Base-by-base conservation (phyloP, 352 stramenopile genomes). In the Albugo laibachii region DNA sequence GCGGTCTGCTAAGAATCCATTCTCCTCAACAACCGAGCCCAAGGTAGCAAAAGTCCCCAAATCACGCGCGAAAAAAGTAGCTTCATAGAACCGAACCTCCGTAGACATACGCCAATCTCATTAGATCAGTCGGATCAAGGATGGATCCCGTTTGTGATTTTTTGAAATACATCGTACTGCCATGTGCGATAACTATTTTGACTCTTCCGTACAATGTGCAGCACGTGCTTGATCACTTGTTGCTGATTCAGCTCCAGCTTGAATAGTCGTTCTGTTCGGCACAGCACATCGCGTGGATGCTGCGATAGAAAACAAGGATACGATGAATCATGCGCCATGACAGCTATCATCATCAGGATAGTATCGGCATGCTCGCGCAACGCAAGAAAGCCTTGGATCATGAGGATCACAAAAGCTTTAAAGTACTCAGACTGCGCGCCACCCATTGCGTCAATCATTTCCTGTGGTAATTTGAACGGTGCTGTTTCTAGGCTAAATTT, bases 381-480 rank as follows among this genome's bases (percentile, higher is more conserved):
- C 31, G 92, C 94, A 41, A 97, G 63, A 61, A 98, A 99, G 19
- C 94, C 94, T 64, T 93, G 93, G 52, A 93, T 96, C 56, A 98
- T 93, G 42, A 96, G 70, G 43, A 94, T 96, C n/a, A 97, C 82
- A 63, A 97, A 98, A 45, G 95, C 86, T 54, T 92, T 95, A 69
- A 97, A 97, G 52, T 84, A 87, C 59, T 87, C 69, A 5, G 65
- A 84, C 44, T 88, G 72, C 34, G 68, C 83, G 8, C 93, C 94
- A 36, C 85, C 92, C 80, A 98, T 94, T 8, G 97, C 83, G 37
- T 97, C 87, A 35, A 98, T 86, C 71, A 98, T 97, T 53, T 99
- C 95, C 14, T 81, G 74, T 12, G 94, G 98, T 5, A 99, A 69
- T 59, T 99, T 99, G 69, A 99, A 99, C 13, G 95, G 94, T 27